phyloP scores from a whole-genome alignment of 257 asterid species.

The Echites panduratus region DNA sequence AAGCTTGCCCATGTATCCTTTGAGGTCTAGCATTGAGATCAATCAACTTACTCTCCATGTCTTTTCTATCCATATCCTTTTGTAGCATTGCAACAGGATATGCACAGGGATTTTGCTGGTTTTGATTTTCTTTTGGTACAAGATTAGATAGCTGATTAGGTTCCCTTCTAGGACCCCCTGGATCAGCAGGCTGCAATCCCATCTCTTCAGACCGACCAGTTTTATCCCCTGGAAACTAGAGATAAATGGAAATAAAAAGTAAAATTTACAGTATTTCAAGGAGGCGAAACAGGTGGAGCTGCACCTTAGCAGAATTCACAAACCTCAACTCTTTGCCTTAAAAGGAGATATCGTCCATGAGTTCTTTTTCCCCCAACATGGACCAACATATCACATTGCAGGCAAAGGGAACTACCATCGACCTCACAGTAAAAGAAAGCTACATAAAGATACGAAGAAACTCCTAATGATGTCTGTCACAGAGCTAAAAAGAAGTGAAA shows the following conservation, averaged over 20 bases:
- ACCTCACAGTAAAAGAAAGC: slow-evolving; percentile 96
- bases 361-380: slow-evolving; percentile 98
- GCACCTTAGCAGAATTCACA: slow-evolving; percentile 25
- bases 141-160: slow-evolving; percentile 21
- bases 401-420: slow-evolving; percentile 93
- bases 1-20: slow-evolving; percentile 47
- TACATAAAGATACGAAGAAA: slow-evolving; percentile 31
- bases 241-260: slow-evolving; percentile 16
- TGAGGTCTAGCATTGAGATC: slow-evolving; percentile 87
- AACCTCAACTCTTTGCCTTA: slow-evolving; percentile 96
- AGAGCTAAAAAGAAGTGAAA: slow-evolving; percentile 7
- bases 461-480: slow-evolving; percentile 4
- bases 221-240: slow-evolving; percentile 86
- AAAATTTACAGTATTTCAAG: slow-evolving; percentile 7
- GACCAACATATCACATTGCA: slow-evolving; percentile 88
- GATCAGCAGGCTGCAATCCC: slow-evolving; percentile 38
- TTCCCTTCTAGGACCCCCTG: slow-evolving; percentile 39
- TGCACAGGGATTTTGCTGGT: slow-evolving; percentile 27
- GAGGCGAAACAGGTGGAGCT: background rate
- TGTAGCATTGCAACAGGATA: slow-evolving; percentile 24
- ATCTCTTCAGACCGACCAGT: slow-evolving; percentile 39
- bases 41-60: slow-evolving; percentile 47
- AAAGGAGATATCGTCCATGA: slow-evolving; percentile 79
- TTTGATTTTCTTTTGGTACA: slow-evolving; percentile 28
- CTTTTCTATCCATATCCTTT: slow-evolving; percentile 30